A percentile compares a stretch with the other conserved stretches of the same genome.
These are phyloP conservation scores for Xylariaceae sp. DNA, from an alignment of 2,329 filamentous ascomycete species.

Conservation along the genomic window DNA sequence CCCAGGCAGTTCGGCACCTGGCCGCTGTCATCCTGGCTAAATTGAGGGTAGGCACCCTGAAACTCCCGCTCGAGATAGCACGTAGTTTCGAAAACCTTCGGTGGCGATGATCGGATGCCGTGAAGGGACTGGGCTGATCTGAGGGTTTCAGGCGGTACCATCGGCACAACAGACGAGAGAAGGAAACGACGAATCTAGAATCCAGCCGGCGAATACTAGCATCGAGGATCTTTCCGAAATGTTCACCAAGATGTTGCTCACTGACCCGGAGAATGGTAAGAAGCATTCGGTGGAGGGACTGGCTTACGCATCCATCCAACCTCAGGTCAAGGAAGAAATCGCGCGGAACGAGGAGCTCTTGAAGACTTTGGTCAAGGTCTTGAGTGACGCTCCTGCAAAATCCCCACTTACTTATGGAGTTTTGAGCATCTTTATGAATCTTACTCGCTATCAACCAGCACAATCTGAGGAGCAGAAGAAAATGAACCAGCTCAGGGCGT, in stretches of 20 bases:
- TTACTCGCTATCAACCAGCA: conserved; percentile 77
- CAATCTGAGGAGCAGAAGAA: conserved; percentile 90
- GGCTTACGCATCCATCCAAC: conserved; percentile 86
- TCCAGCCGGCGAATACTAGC: conserved; percentile 59
- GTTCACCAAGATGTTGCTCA: conserved; percentile 68
- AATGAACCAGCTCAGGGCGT: conserved; percentile 89
- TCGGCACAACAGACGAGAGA: conserved; percentile 44
- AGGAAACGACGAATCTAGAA: conserved; percentile 41
- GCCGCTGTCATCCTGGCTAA: conserved; percentile 80
- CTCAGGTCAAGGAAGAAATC: conserved; percentile 81
- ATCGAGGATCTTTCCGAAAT: conserved; percentile 67
- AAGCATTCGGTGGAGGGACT: conserved; percentile 85
- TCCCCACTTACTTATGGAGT: conserved; percentile 81
- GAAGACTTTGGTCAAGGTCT: conserved; percentile 66
- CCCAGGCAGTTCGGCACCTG: conserved; percentile 62
- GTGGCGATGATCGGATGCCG: conserved; percentile 30
- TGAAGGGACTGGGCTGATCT: conserved; percentile 33
- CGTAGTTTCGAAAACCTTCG: conserved; percentile 28
- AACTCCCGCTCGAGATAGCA: conserved; percentile 36
- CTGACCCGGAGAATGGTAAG: conserved; percentile 58
- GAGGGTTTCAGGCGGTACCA: conserved; percentile 56
- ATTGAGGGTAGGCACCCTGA: conserved; percentile 55
- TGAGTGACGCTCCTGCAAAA: conserved; percentile 61
- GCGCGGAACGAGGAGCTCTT: conserved; percentile 70
- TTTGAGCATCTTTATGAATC: conserved; percentile 81